Base-by-base conservation (phyloP, 352 stramenopile genomes). In the Nothophytophthora sp. region DNA sequence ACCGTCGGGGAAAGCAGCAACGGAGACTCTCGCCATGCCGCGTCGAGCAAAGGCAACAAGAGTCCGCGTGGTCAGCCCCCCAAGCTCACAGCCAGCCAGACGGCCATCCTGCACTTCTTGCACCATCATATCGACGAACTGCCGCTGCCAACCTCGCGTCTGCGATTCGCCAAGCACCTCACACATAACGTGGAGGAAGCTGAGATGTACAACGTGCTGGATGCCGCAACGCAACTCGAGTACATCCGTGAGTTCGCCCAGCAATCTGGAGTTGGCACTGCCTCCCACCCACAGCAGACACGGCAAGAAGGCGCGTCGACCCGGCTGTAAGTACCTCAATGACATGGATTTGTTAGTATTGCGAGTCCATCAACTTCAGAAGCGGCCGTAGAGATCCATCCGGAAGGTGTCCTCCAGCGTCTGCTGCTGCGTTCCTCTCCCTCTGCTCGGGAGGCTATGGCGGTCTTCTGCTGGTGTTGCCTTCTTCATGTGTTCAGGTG, bases 131-230 rank as follows among this genome's bases (percentile, higher is more conserved):
- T 61, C 27, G 36, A 74, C 0, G 35, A 69, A 18, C 34, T 82
- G 38, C 28, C 52, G 0, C 34, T 57, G 16, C 42, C 56, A 13
- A 20, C 57, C 3, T 56, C 42, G 40, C 68, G 63, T 6, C 48
- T 86, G 13, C 50, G 55, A 24, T 70, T 86, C 15, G 58, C 76
- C 35, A 78, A 68, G 28, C 71, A 79, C 36, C 42, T 86, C 19
- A 66, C 74, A 16, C 59, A 72, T 45, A 69, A 86, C 41, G 47
- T 63, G 23, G 46, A 45, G 6, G 74, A 86, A 19, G 74, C 74
- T 35, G 71, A 79, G 51, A 82, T 86, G 74, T 86, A 81, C 63
- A 86, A 83, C 33, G 71, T 86, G 13, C 40, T 86, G 23, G 74
- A 86, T 59, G 51, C 65, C 10, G 66, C 60, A 9, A 75, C 73